Percentiles rank a stretch among this genome's conserved stretches.
These are phyloP conservation scores for Rhodocollybia butyracea DNA, from an alignment of 768 basidiomycete genomes.

Conservation along the genomic window DNA sequence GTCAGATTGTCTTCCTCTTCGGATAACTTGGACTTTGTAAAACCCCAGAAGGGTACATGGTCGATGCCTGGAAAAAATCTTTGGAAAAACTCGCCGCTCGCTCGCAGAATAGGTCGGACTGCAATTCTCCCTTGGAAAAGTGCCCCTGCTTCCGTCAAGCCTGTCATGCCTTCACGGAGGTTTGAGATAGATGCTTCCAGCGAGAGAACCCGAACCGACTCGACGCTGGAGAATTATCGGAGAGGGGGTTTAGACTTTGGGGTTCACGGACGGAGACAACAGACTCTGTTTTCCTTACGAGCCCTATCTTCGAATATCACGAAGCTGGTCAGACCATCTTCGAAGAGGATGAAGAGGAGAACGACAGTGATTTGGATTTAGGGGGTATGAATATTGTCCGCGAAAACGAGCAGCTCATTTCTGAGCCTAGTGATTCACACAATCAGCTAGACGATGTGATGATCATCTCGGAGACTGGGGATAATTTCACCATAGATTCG, in stretches of 20 bases:
- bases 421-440: not conserved
- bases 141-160: conserved; percentile 14
- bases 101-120: not conserved
- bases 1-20: conserved; percentile 7
- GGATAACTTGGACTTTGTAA: not conserved
- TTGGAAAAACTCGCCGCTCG: conserved; percentile 7
- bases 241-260: conserved; percentile 4
- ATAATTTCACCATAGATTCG: conserved; percentile 9
- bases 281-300: not conserved
- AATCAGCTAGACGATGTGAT: not conserved
- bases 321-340: not conserved
- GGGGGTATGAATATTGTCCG: not conserved
- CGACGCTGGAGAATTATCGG: conserved; percentile 7
- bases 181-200: conserved; percentile 19
- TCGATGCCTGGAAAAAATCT: conserved; percentile 2
- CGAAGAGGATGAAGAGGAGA: conserved; percentile 2
- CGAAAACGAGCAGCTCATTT: not conserved
- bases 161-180: not conserved
- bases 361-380: not conserved
- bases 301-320: not conserved
- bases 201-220: conserved; percentile 8
- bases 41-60: not conserved
- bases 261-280: not conserved
- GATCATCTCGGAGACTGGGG: conserved; percentile 6
- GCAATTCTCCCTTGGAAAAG: conserved; percentile 9